A percentile compares a stretch with the other conserved stretches of the same genome.
These are phyloP conservation scores for Neoscytalidium dimidiatum DNA, from an alignment of 2,329 filamentous ascomycete genomes.

Conservation along the genomic window DNA sequence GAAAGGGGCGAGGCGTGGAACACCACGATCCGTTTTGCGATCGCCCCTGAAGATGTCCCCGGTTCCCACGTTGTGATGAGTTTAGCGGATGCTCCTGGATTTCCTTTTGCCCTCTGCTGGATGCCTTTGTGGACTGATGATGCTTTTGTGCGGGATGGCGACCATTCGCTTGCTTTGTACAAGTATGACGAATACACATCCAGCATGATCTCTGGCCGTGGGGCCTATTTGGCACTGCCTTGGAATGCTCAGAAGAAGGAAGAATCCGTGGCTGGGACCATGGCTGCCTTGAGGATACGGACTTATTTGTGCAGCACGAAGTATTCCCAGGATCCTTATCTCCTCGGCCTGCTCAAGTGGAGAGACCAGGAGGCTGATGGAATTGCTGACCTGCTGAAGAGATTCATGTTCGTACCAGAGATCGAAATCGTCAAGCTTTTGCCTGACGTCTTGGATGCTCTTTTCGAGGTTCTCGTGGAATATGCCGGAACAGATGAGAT, in stretches of 20 bases:
- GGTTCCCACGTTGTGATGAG: constrained; percentile 87
- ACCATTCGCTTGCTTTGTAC: constrained; percentile 80
- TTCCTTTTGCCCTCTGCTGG: constrained; percentile 88
- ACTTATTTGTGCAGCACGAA: constrained; percentile 93
- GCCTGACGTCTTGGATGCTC: constrained; percentile 82
- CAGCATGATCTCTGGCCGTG: constrained; percentile 70
- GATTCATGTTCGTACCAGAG: constrained; percentile 90
- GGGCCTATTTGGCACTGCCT: constrained; percentile 82
- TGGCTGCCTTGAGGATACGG: constrained; percentile 76
- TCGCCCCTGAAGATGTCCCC: constrained; percentile 77
- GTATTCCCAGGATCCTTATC: constrained; percentile 87
- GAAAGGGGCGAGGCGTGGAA: constrained; percentile 83
- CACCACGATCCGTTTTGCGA: constrained; percentile 79
- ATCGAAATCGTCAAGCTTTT: constrained; percentile 97
- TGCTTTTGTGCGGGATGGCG: constrained; percentile 84
- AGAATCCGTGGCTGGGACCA: constrained; percentile 70
- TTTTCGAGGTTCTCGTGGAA: constrained; percentile 90
- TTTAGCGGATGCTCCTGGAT: constrained; percentile 79
- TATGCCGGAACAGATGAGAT: constrained; percentile 89
- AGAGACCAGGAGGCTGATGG: constrained; percentile 72
- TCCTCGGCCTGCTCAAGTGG: constrained; percentile 86
- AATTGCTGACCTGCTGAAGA: constrained; percentile 72
- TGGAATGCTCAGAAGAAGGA: constrained; percentile 79
- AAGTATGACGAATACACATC: constrained; percentile 90
- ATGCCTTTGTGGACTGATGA: constrained; percentile 92